Base-by-base conservation (phyloP, 2,329 filamentous ascomycete species). In the Cytospora paraplurivora region DNA sequence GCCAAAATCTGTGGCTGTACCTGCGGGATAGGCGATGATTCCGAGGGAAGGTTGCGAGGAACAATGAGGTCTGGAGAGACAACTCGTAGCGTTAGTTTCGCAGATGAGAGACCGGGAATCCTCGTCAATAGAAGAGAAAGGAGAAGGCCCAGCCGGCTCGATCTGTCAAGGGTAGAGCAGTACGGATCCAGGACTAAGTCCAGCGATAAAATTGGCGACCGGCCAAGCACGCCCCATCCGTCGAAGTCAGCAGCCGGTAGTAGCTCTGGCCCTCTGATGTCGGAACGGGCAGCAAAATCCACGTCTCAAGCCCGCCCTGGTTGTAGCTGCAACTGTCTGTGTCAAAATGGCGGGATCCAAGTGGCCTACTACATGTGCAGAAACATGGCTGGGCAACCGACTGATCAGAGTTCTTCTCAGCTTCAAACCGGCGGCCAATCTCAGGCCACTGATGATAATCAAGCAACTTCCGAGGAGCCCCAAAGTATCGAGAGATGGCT, bases 81-180 rank as follows among this genome's bases (percentile, higher is more conserved):
- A 19, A n/a, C 41, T 56, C 63, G 60, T 13, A 59, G 38, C 27
- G 63, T 65, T 44, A 59, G 51, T 32, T 65, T 65, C 8, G 55
- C 59, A 21, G 59, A 62, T 37, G 35, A 55, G 11, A 44, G n/a
- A 17, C 11, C 38, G 21, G 38, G 44, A 10, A 47, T 47, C 8
- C 38, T 17, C 32, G 37, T 27, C 38, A 32, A 17, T 12, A 34
- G 38, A 35, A 33, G 33, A 53, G 27, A 19, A 19, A 27, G 15
- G 6, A 32, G 49, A n/a, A 27, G 57, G 32, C 57, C 57, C 11
- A 8, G 21, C 10, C 57, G 35, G 35, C 49, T 53, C 8, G 19
- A 53, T 53, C 52, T 59, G 49, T 32, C 49, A 47, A 21, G 2
- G 44, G 13, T 19, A 21, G 10, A 47, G 44, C 21, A n/a, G n/a